Base-by-base conservation (phyloP, 2,329 filamentous ascomycete species). In the Pseudocercospora fuligena region DNA sequence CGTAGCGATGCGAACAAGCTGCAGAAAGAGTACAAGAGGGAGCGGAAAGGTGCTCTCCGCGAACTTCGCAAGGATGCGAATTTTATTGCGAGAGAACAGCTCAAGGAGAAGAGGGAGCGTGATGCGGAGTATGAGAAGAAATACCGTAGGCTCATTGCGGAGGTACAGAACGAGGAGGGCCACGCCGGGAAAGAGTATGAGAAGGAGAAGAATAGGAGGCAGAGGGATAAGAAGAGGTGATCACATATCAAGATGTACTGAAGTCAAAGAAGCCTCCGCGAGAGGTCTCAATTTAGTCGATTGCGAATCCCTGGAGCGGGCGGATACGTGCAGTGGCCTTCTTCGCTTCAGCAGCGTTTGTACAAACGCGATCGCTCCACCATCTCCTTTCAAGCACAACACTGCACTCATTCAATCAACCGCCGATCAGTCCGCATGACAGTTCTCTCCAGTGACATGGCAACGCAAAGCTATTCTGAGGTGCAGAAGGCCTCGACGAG, bases 71-170 rank as follows among this genome's bases (percentile, higher is more conserved):
- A 97, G 85, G 96, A 99, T 75, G 92, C 93, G 63, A 92, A 91
- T 79, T 98, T 99, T 77, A 89, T 98, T 82, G 93, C 93, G 36
- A 86, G 94, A 73, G 94, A 97, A 86, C 92, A 92, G 80, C 84
- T 99, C 75, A 87, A 88, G 74, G 86, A 96, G 83, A 98, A 98
- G 89, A 97, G 94, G 86, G 92, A 92, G 82, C 90, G 89, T 82
- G 95, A 98, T 83, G 88, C 88, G 65, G 93, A 92, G 71, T 98
- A 99, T 84, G 94, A 98, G 85, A 92, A 92, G 85, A 98, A 98
- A 86, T 97, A 94, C 84, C 92, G 91, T 85, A 88, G 91, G 71
- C 84, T 99, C 67, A 89, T 98, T 73, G 92, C 94, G 9, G 94
- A 97, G 86, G 97, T 99, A 74, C 94, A 99, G 53, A 65, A 60